Conservation (phyloP, 2,329 filamentous ascomycete species). For the Ploettnerulaceae sp. region DNA sequence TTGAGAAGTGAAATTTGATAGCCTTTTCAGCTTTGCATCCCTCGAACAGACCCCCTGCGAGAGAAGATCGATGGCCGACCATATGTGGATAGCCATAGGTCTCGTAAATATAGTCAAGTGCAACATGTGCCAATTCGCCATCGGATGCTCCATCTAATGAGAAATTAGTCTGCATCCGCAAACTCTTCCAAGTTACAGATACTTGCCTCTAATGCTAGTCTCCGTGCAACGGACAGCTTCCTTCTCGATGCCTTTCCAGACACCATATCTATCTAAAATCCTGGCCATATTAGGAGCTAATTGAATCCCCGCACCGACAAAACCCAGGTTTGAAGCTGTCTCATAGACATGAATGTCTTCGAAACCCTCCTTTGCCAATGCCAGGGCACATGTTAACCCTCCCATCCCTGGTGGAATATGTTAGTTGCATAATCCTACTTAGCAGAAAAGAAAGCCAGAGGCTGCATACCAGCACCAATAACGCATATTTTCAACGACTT, state of each 20-base stretch:
- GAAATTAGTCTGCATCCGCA: background rate
- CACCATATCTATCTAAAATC: slow-evolving; percentile 67
- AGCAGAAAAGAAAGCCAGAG: too few species aligned
- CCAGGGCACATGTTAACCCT: slow-evolving; percentile 65
- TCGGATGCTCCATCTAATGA: slow-evolving; percentile 59
- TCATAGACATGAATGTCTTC: slow-evolving; percentile 70
- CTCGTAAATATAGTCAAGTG: slow-evolving; percentile 60
- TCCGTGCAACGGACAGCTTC: slow-evolving; percentile 66
- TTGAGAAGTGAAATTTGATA: slow-evolving; percentile 66
- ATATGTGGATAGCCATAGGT: slow-evolving; percentile 74
- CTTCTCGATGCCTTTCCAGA: slow-evolving; percentile 64
- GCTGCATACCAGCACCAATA: too few species aligned
- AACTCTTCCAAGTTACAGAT: too few species aligned
- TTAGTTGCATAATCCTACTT: too few species aligned
- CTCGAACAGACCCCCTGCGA: slow-evolving; percentile 64
- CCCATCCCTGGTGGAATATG: slow-evolving; percentile 85
- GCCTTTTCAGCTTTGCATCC: slow-evolving; percentile 59
- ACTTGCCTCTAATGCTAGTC: slow-evolving; percentile 64
- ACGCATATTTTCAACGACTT: too few species aligned
- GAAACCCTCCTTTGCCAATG: slow-evolving; percentile 73
- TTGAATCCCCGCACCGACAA: slow-evolving; percentile 82
- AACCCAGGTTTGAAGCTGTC: slow-evolving; percentile 66
- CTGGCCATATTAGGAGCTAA: slow-evolving; percentile 77
- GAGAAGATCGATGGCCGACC: slow-evolving; percentile 70
- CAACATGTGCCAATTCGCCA: slow-evolving; percentile 64